phyloP scores from a whole-genome alignment of 164 flowering plant species.

The Liriodendron chinense region DNA sequence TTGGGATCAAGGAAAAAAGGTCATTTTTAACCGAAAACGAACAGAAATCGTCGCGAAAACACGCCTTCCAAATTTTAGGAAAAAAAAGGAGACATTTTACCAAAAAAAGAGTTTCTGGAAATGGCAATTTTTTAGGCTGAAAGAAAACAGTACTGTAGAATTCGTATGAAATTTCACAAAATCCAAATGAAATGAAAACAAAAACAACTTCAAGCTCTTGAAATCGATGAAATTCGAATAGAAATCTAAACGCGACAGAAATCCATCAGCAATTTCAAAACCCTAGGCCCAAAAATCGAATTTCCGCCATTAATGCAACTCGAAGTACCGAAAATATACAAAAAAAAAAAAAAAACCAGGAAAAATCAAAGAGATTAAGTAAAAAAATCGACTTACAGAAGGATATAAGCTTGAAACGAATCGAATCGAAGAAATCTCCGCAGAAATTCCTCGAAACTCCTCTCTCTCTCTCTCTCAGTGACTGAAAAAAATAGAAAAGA shows the following conservation, averaged over 20 bases:
- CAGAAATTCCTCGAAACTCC: conserved; percentile 3
- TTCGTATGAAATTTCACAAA: not conserved
- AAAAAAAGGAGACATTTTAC: not conserved
- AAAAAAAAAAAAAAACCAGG: not conserved
- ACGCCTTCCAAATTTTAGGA: not conserved
- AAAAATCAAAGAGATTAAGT: not conserved
- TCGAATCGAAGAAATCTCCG: not conserved
- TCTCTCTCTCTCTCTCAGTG: not conserved
- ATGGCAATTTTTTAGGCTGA: not conserved
- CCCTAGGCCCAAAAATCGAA: not conserved
- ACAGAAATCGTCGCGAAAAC: not conserved
- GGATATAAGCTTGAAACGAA: not conserved
- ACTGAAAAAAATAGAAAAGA: not conserved
- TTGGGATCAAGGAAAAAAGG: too few species aligned
- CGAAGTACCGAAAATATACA: not conserved
- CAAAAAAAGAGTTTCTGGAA: not conserved
- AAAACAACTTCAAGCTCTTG: too few species aligned
- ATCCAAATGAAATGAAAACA: not conserved
- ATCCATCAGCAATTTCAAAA: not conserved
- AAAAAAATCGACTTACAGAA: conserved; percentile 1
- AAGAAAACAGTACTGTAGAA: too few species aligned
- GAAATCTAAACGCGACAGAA: not conserved
- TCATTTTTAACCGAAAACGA: not conserved
- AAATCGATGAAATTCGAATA: too few species aligned
- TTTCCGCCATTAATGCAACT: not conserved